These are phyloP conservation scores for Exophiala sp. DNA, from an alignment of 2,329 filamentous ascomycete genomes.

Conservation along the genomic window DNA sequence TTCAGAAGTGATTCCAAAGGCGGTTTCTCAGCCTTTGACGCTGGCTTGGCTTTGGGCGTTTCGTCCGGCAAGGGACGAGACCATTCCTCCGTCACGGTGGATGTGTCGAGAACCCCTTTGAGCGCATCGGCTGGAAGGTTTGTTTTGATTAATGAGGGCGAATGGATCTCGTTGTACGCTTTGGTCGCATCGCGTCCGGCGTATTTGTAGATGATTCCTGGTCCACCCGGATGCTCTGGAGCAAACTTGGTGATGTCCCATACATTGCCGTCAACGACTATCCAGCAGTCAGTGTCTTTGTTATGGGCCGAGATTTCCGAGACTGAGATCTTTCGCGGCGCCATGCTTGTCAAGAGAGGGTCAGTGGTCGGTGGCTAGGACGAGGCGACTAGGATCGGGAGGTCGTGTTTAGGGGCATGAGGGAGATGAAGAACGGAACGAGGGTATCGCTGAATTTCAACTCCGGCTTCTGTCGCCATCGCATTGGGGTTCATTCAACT, in stretches of 20 bases:
- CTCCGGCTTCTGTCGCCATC: background rate
- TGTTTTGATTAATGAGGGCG: slow-evolving; percentile 43
- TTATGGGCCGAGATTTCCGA: slow-evolving; percentile 45
- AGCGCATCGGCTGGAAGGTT: slow-evolving; percentile 42
- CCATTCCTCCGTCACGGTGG: slow-evolving; percentile 48
- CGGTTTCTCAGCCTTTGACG: slow-evolving; percentile 36
- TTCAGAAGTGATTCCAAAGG: slow-evolving; percentile 53
- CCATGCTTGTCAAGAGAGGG: background rate
- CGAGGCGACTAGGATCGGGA: too few species aligned
- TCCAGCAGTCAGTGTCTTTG: slow-evolving; percentile 53
- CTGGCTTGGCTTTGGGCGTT: slow-evolving; percentile 29
- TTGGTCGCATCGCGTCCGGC: slow-evolving; percentile 51
- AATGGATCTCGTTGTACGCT: slow-evolving; percentile 50
- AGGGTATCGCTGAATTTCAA: too few species aligned
- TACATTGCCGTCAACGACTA: slow-evolving; percentile 61
- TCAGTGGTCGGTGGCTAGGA: background rate
- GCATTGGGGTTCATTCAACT: too few species aligned
- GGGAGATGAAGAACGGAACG: too few species aligned
- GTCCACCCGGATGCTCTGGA: slow-evolving; percentile 57
- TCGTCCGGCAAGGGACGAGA: slow-evolving; percentile 36
- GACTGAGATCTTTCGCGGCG: slow-evolving; percentile 17
- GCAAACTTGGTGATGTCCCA: slow-evolving; percentile 64
- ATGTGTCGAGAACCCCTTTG: slow-evolving; percentile 46
- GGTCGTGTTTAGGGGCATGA: too few species aligned
- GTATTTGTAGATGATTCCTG: slow-evolving; percentile 38